Evolutionary conservation across 768 basidiomycete species (phyloP), one percentile per base, ranked within the genome.

Genomic region (Tubosaeta sp.): DNA sequence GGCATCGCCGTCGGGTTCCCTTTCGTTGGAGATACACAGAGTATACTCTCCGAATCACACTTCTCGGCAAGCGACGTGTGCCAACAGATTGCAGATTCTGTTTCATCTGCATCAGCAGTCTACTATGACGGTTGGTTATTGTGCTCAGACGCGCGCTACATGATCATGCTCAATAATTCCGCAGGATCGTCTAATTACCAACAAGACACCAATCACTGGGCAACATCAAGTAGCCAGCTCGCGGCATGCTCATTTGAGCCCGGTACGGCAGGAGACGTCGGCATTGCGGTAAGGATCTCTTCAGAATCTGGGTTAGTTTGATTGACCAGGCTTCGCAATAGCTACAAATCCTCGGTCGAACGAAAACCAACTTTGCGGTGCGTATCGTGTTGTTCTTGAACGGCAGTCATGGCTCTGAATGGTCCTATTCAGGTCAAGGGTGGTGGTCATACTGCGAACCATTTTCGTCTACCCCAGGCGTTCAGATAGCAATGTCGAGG

Each of bases 401-500:
- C 27, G 18, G 27, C 3, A 12, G 10, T 12, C 5, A 19, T n/a
- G 27, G 16, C 10, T 6, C 25, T 25, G 68, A 39, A 32, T 8
- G 7, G 14, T 6, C 11, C 18, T 4, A 14, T 14, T 44, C 35
- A 81, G 81, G 73, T 83, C 34, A 83, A 81, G 60, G 76, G 80
- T 21, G 81, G 80, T 16, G 82, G 82, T 0, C 82, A 84, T 59
- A 50, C 76, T 0, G 55, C 72, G 0, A 82, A 82, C 51, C 76
- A 1, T 81, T 81, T 52, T 80, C 79, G 1, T 83, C 82, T 0
- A 82, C 82, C 0, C 48, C 62, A 0, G 81, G 81, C n/a, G 70
- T 83, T 8, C 78, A 78, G 7, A 81, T 84, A 24, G 65, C 76
- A 18, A 77, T 83, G 80, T 59, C 53, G 21, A 63, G 70, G 0